A percentile compares a stretch with the other conserved stretches of the same genome.
These are phyloP conservation scores for Penicillium malachiteum DNA, from an alignment of 495 filamentous ascomycete genomes.

Conservation along the genomic window DNA sequence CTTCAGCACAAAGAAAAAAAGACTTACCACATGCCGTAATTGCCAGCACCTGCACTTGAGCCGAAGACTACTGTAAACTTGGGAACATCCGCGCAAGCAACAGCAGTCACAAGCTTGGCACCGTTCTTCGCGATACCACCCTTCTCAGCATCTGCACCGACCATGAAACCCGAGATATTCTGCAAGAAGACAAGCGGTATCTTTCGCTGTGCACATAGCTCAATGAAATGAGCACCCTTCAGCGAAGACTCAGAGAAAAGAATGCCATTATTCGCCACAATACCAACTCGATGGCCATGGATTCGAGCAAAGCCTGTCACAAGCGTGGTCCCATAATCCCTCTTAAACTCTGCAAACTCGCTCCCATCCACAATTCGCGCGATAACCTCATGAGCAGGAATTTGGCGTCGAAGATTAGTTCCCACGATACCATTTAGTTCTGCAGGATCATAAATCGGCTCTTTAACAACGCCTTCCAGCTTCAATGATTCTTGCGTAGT, in stretches of 20 bases:
- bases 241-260: conserved; percentile 88
- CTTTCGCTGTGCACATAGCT: conserved; percentile 87
- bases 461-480: conserved; percentile 41
- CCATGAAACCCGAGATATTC: conserved; percentile 98
- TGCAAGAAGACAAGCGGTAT: conserved; percentile 93
- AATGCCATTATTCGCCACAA: conserved; percentile 96
- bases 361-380: conserved; percentile 91
- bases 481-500: conserved; percentile 28
- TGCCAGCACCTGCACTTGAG: conserved; percentile 70
- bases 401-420: conserved; percentile 79
- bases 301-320: conserved; percentile 92
- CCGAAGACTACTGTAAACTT: conserved; percentile 97
- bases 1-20: background rate
- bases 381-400: conserved; percentile 88
- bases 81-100: conserved; percentile 91
- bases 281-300: conserved; percentile 87
- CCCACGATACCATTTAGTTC: conserved; percentile 88
- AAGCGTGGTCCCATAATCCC: conserved; percentile 83
- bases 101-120: conserved; percentile 94
- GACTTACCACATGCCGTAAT: conserved; percentile 80
- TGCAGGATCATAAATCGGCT: conserved; percentile 77
- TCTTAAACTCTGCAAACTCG: conserved; percentile 92
- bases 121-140: conserved; percentile 98
- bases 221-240: conserved; percentile 97
- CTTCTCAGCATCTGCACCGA: conserved; percentile 85